Evolutionary conservation across 371 early-diverging fungal species (phyloP), one percentile per base, ranked within the genome.

Genomic region (Saksenaea oblongispora): DNA sequence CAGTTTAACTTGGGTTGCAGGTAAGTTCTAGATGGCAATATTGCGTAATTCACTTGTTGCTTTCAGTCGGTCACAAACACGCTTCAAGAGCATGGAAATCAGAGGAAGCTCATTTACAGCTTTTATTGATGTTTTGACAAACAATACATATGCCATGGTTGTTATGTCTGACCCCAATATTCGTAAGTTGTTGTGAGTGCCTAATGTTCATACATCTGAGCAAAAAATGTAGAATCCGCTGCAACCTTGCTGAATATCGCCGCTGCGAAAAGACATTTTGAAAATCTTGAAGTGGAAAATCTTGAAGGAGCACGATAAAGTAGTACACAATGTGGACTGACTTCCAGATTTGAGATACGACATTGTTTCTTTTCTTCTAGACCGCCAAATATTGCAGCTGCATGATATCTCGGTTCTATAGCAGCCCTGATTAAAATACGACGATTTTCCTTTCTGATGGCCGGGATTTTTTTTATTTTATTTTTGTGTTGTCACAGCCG

Each of bases 141-240:
- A 93, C 59, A 96, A 95, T 76, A 97, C 97, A 14, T 96, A 92
- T 74, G 91, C 95, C 18, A 88, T 98, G 89, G 91, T 96, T 61
- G 85, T 96, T 62, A 89, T 95, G 81, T 88, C 93, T 17, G 95
- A 98, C 73, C 89, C 95, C 3, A 84, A 87, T 36, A 91, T 97
- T 59, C 94, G 95, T 95, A 87, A 84, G 93, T 83, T 2, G 1
- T 9, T 26, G 27, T 35, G n/a, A 22, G 24, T 22, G 14, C n/a
- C 28, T 27, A 14, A 11, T 18, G 34, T n/a, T 39, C 28, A 7
- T 0, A 4, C 14, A 28, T 8, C 15, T 13, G 22, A 17, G 18
- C n/a, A 2, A 37, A 10, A 24, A n/a, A 26, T 56, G 24, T 76
- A 92, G 93, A 94, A 74, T 91, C 94, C 0, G 90, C 94, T 31